Base-by-base conservation (phyloP, 352 stramenopile genomes). In the Phytophthora fragariae region DNA sequence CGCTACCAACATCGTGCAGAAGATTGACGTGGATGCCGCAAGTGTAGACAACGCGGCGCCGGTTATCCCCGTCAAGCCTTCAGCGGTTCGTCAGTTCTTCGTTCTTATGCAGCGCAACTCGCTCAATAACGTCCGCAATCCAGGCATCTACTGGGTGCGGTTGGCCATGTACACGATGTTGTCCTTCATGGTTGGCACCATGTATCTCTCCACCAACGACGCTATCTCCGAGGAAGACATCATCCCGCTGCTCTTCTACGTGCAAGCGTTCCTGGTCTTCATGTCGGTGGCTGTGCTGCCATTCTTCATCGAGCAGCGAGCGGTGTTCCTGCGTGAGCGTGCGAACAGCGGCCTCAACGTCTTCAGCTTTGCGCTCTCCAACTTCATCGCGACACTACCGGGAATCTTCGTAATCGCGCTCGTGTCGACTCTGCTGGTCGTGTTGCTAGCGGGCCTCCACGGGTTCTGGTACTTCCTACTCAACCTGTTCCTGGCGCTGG, bases 181-280 rank as follows among this genome's bases (percentile, higher is more conserved):
- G n/a, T 80, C 75, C 35, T 58, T 91, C 59, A 85, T 91, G 82
- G 62, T 91, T 27, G 85, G 86, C 37, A 88, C 85, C n/a, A 91
- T 94, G 82, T 92, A 89, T 74, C 63, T 90, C 15, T 75, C 47
- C 24, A 75, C 83, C 11, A 72, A 72, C 55, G 50, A 60, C 9
- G 56, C 8, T 21, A 65, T 72, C 37, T 80, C 77, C 65, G 47
- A 72, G 12, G 27, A 69, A 6, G 70, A 81, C 55, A 65, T 86
- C 11, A 79, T 88, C 31, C 78, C 85, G 15, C 66, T 97, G 52
- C 71, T 97, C 14, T 97, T 97, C 73, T 97, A 93, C 76, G 81
- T 92, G 14, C 83, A 94, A 41, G 89, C 88, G 5, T 97, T 98
- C 69, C 81, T 97, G 54, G 88, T 95, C 21, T 97, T 96, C 76